Evolutionary conservation across 139 green algal genomes (phyloP), one percentile per base, ranked within the genome.

Genomic region (Coccomyxa sp.): DNA sequence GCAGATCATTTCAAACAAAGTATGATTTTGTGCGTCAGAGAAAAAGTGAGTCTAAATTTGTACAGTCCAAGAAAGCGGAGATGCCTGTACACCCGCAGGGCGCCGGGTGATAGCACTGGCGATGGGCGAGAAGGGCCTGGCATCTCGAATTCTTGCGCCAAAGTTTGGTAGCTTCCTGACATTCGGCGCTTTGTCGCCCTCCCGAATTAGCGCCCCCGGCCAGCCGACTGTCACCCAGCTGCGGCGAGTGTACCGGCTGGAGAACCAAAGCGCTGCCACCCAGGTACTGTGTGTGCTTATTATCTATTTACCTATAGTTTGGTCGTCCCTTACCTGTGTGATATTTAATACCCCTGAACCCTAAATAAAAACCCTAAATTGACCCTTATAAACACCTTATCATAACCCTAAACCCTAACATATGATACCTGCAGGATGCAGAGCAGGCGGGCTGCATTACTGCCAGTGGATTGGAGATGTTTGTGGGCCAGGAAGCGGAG

Each of bases 111-210:
- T 99, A 68, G 93, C 93, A 0, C 85, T 99, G 51, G 90, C 92
- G 27, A 99, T 99, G 97, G 96, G 96, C 0, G 96, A 98, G 83
- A 86, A 85, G 13, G 97, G 97, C 25, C 82, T 93, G 28, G 91
- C 95, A 63, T 95, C 89, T 1, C 89, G 97, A 30, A 81, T 99
- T 78, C 91, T 99, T 75, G 95, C 97, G 0, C 90, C 94, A 68
- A 99, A 99, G 89, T 98, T 94, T 86, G 97, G 97, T 27, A 94
- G 91, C 58, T 94, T 92, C 85, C 90, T 99, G 16, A 99, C 97
- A 0, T 99, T 99, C 92, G 97, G 93, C 0, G 91, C 94, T 0
- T 88, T 99, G 59, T 86, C 81, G 23, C 87, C 90, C 13, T 95
- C 89, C 85, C 71, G 81, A 30, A 76, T 82, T 23, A 89, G 84